Evolutionary conservation across 306 rosid genomes (phyloP).

Genomic region (Inga oerstediana): DNA sequence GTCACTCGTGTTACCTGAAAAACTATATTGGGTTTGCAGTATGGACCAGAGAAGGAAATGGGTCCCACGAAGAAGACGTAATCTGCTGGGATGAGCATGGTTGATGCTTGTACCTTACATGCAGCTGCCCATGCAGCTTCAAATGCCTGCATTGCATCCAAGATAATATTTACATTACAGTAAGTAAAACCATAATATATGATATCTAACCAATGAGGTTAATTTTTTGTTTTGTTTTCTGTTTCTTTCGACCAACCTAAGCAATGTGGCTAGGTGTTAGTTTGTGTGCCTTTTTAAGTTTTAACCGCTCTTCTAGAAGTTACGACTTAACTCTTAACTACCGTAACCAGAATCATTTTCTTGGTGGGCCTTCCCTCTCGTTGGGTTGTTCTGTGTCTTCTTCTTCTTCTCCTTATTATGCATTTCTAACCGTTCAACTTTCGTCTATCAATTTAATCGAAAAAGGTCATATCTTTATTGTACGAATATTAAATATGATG

Average conservation of each 20-base stretch:
- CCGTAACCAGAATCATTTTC: constrained; percentile 52
- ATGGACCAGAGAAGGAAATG: constrained; percentile 87
- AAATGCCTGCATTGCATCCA: constrained; percentile 70
- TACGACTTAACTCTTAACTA: constrained; percentile 55
- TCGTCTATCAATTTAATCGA: background rate
- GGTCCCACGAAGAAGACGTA: constrained; percentile 75
- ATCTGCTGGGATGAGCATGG: constrained; percentile 60
- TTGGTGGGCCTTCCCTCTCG: constrained; percentile 41
- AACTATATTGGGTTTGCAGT: constrained; percentile 72
- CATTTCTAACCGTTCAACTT: background rate
- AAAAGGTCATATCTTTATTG: background rate
- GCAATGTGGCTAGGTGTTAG: constrained; percentile 25
- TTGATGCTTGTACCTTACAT: constrained; percentile 82
- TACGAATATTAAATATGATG: background rate
- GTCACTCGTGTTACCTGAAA: constrained; percentile 68
- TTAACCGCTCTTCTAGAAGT: constrained; percentile 40
- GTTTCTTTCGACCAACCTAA: background rate
- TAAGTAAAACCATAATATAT: background rate
- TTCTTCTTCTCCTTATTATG: background rate
- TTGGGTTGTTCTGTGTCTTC: constrained; percentile 44
- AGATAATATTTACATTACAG: background rate
- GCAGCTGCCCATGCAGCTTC: constrained; percentile 86
- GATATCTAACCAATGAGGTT: background rate
- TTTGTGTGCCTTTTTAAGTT: constrained; percentile 24
- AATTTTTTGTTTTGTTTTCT: background rate